phyloP scores from a whole-genome alignment of 768 basidiomycete species.

The Mycena filopes region DNA sequence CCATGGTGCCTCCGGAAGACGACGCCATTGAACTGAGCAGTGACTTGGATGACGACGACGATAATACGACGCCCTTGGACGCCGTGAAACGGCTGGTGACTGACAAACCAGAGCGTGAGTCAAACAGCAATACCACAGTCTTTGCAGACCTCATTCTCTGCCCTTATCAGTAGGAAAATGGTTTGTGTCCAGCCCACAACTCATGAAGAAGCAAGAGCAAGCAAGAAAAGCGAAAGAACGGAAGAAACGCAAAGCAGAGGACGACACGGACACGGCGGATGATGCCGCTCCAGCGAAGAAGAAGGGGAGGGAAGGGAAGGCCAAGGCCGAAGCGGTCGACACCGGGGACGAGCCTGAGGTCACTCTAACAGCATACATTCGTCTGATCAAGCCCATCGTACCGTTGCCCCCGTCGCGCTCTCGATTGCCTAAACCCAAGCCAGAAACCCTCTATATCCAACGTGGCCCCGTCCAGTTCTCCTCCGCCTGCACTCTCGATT shows the following conservation, averaged over 20 bases:
- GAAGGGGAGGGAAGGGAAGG: neutral
- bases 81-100: no score
- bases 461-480: neutral
- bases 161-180: neutral
- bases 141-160: no score
- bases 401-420: no score
- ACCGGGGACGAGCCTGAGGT: no score
- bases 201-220: neutral
- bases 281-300: no score
- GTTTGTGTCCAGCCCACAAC: neutral
- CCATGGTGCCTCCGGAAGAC: no score
- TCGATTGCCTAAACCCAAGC: neutral
- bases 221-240: neutral
- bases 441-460: neutral
- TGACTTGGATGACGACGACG: no score
- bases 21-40: no score
- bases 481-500: neutral
- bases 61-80: no score
- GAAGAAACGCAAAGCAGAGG: neutral
- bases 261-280: neutral
- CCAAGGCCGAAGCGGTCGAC: no score
- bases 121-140: no score
- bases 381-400: neutral
- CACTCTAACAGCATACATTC: neutral
- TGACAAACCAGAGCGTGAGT: no score